Evolutionary conservation across 257 asterid genomes (phyloP).

Genomic region (Salvia miltiorrhiza): DNA sequence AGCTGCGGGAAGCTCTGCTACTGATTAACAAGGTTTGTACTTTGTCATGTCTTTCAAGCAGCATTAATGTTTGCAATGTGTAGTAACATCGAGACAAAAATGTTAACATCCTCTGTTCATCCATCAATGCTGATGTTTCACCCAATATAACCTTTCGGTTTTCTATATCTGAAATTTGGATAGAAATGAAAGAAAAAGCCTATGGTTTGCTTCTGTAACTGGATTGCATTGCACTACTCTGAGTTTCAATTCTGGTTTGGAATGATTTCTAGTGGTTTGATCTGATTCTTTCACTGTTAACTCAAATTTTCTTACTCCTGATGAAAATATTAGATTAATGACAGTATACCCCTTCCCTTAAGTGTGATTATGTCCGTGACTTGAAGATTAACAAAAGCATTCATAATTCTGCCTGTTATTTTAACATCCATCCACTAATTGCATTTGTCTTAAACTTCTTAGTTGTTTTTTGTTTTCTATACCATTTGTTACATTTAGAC

Average conservation of each 20-base stretch:
- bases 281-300: slow-evolving; percentile 5
- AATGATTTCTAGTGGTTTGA: slow-evolving; percentile 17
- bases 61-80: background rate
- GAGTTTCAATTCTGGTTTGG: background rate
- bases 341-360: background rate
- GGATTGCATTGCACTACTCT: background rate
- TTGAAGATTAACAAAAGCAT: background rate
- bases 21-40: slow-evolving; percentile 58
- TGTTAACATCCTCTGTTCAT: background rate
- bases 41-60: background rate
- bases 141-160: background rate
- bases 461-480: background rate
- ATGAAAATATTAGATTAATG: background rate
- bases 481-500: background rate
- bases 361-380: slow-evolving; percentile 1
- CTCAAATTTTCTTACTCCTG: background rate
- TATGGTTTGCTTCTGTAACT: background rate
- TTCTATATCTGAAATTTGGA: background rate
- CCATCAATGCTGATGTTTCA: slow-evolving; percentile 1
- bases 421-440: slow-evolving; percentile 3
- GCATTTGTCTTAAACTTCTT: background rate
- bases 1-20: slow-evolving; percentile 63
- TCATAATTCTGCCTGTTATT: background rate
- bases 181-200: background rate
- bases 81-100: slow-evolving; percentile 2